These are phyloP conservation scores for Letharia lupina DNA, from an alignment of 495 filamentous ascomycete species.

Conservation along the genomic window DNA sequence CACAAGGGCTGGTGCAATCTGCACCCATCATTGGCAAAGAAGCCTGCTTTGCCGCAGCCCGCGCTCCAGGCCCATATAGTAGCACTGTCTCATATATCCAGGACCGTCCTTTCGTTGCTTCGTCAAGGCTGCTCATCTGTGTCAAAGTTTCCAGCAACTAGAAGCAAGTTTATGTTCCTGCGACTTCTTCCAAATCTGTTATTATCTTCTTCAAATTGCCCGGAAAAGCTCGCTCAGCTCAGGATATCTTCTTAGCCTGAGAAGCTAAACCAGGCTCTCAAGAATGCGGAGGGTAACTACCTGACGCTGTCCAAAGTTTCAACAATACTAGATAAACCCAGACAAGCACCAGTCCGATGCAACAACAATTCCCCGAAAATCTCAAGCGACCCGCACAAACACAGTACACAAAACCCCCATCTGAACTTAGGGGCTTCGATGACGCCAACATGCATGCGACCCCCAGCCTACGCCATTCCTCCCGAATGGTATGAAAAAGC, in stretches of 20 bases:
- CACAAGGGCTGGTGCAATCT: too few relatives aligned
- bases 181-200: background rate
- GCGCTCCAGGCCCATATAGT: too few relatives aligned
- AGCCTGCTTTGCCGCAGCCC: too few relatives aligned
- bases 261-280: background rate
- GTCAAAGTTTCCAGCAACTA: too few relatives aligned
- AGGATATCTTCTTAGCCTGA: background rate
- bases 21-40: too few relatives aligned
- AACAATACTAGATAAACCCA: background rate
- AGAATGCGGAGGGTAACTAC: background rate
- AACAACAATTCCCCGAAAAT: background rate
- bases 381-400: constrained; percentile 5
- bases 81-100: too few relatives aligned
- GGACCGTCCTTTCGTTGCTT: too few relatives aligned
- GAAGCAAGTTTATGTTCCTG: too few relatives aligned
- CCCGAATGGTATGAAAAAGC: background rate
- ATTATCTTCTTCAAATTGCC: background rate
- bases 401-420: background rate
- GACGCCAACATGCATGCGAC: background rate
- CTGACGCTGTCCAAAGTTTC: background rate
- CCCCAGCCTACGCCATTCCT: background rate
- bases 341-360: background rate
- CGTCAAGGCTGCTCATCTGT: too few relatives aligned
- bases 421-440: background rate
- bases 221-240: background rate